These are phyloP conservation scores for Candida sanyaensis DNA, from an alignment of 1,139 yeast genomes.

Conservation along the genomic window DNA sequence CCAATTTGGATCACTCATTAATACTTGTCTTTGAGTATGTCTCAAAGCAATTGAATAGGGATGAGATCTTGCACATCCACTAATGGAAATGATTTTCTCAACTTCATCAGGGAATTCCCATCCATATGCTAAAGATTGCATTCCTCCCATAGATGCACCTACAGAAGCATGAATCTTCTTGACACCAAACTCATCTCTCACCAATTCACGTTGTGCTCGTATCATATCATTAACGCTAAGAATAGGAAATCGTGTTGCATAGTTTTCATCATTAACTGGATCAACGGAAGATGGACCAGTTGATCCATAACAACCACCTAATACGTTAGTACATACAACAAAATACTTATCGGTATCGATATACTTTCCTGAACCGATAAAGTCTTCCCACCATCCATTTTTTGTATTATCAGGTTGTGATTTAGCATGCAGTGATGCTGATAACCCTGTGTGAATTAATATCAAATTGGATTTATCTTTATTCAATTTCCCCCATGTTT, in stretches of 20 bases:
- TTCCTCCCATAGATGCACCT: conserved; percentile 97
- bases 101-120: conserved; percentile 81
- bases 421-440: conserved; percentile 94
- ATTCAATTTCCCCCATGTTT: conserved; percentile 72
- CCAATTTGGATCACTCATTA: conserved; percentile 96
- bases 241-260: conserved; percentile 88
- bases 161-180: conserved; percentile 71
- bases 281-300: conserved; percentile 89
- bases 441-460: conserved; percentile 84
- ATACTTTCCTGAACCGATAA: conserved; percentile 81
- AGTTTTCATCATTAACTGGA: conserved; percentile 65
- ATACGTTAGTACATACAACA: conserved; percentile 83
- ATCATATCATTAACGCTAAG: conserved; percentile 88
- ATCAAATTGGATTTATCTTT: conserved; percentile 66
- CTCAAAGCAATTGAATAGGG: conserved; percentile 94
- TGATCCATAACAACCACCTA: conserved; percentile 94
- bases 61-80: conserved; percentile 93
- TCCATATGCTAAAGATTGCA: conserved; percentile 91
- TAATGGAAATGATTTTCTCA: conserved; percentile 68
- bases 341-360: conserved; percentile 81
- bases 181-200: conserved; percentile 63
- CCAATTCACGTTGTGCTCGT: conserved; percentile 76
- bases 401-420: conserved; percentile 70
- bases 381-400: conserved; percentile 96
- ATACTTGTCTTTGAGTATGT: conserved; percentile 87